Evolutionary conservation across 2,329 filamentous ascomycete species (phyloP).

Genomic region (Ascochyta viciae-villosae): DNA sequence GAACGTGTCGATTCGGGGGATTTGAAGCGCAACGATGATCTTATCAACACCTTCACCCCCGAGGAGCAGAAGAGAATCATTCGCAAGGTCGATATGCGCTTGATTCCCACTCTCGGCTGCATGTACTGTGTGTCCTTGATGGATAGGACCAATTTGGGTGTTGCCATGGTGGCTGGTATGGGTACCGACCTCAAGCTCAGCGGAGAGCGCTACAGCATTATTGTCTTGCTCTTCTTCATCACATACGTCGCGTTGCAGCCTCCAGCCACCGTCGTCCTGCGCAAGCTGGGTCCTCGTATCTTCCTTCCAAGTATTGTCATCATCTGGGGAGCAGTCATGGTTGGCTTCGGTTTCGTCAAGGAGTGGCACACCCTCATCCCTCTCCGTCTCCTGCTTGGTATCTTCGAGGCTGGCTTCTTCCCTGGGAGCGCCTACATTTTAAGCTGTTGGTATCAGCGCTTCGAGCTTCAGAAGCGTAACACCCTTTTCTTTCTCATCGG

Average conservation of each 20-base stretch:
- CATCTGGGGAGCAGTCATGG: constrained; percentile 34
- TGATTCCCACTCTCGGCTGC: constrained; percentile 50
- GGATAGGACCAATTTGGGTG: constrained; percentile 50
- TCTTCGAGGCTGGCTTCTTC: constrained; percentile 40
- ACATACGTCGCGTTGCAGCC: constrained; percentile 35
- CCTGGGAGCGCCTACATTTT: constrained; percentile 57
- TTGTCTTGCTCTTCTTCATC: constrained; percentile 36
- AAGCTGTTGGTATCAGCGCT: constrained; percentile 66
- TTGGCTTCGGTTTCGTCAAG: constrained; percentile 35
- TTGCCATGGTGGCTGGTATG: constrained; percentile 45
- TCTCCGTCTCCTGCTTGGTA: constrained; percentile 32
- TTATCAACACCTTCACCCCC: constrained; percentile 29
- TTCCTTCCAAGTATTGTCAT: constrained; percentile 31
- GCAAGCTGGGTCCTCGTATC: constrained; percentile 31
- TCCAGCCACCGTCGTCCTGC: constrained; percentile 32
- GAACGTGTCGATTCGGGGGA: constrained; percentile 26
- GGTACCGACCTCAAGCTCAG: constrained; percentile 38
- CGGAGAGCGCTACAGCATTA: constrained; percentile 31
- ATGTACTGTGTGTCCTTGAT: constrained; percentile 51
- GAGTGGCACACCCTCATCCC: constrained; percentile 33
- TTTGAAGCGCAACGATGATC: constrained; percentile 22
- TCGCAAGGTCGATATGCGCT: constrained; percentile 45
- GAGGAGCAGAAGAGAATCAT: constrained; percentile 35
- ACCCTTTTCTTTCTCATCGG: constrained; percentile 60
- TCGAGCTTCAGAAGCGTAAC: constrained; percentile 62